Evolutionary conservation across 2,329 filamentous ascomycete genomes (phyloP).

Genomic region (Fusarium pseudonygamai): DNA sequence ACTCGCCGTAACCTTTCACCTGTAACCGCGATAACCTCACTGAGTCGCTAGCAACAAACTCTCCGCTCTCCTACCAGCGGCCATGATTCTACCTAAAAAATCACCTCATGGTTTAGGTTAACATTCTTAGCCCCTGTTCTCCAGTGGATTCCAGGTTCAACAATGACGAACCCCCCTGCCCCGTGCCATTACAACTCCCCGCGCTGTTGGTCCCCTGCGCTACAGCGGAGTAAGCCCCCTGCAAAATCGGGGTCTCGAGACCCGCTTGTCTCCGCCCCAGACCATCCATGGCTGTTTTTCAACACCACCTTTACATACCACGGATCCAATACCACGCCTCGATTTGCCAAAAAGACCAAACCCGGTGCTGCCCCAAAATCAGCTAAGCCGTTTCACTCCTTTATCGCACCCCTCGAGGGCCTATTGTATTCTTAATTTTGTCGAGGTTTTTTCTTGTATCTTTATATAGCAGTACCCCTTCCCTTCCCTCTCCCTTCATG

Average conservation of each 20-base stretch:
- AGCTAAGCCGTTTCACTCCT: conserved; percentile 25
- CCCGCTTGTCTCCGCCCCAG: conserved; percentile 31
- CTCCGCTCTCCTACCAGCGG: background rate
- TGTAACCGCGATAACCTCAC: conserved; percentile 20
- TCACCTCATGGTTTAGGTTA: background rate
- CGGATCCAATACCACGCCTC: conserved; percentile 32
- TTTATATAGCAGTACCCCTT: background rate
- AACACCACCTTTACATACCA: conserved; percentile 38
- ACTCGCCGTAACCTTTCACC: background rate
- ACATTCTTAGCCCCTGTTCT: background rate
- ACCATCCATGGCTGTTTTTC: conserved; percentile 34
- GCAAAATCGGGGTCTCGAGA: conserved; percentile 34
- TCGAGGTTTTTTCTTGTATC: conserved; percentile 1
- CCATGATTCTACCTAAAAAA: background rate
- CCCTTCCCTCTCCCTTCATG: conserved; percentile 26
- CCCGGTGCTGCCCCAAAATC: conserved; percentile 28
- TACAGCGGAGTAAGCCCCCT: conserved; percentile 28
- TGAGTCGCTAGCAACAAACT: background rate
- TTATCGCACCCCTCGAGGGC: conserved; percentile 10
- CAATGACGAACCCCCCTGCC: conserved; percentile 27
- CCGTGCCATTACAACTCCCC: conserved; percentile 23
- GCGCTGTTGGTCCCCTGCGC: conserved; percentile 33
- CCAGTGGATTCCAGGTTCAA: conserved; percentile 8
- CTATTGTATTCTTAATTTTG: conserved; percentile 5
- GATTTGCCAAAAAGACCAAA: conserved; percentile 27